Conservation (phyloP, 495 filamentous ascomycete species). For the Coniosporium apollinis region DNA sequence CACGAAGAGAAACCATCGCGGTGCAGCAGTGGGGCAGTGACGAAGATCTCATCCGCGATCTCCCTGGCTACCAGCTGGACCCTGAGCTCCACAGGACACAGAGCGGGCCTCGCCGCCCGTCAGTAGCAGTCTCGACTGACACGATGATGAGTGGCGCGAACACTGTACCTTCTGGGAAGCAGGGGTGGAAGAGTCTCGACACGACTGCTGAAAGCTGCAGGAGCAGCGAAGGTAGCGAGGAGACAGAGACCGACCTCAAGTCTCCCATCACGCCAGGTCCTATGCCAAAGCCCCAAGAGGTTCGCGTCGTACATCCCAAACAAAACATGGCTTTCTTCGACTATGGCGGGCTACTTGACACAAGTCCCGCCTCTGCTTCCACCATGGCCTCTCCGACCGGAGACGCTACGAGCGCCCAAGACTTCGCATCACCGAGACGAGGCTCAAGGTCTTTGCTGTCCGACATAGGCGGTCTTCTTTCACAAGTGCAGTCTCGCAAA, state of each 20-base stretch:
- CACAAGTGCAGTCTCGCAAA: slow-evolving; percentile 19
- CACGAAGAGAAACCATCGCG: slow-evolving; percentile 16
- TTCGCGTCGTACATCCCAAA: slow-evolving; percentile 5
- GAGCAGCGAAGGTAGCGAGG: slow-evolving; percentile 10
- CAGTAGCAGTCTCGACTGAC: slow-evolving; percentile 10
- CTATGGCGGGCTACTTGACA: slow-evolving; percentile 22
- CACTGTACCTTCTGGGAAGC: slow-evolving; percentile 7
- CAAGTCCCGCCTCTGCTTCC: slow-evolving; percentile 4
- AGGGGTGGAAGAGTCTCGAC: background rate
- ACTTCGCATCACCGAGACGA: slow-evolving; percentile 24
- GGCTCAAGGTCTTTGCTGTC: background rate
- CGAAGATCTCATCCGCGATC: slow-evolving; percentile 22
- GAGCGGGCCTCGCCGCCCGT: slow-evolving; percentile 12
- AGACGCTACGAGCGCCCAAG: slow-evolving; percentile 22
- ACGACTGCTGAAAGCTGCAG: background rate
- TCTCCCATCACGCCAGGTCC: background rate
- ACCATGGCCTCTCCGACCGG: slow-evolving; percentile 1
- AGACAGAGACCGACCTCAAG: slow-evolving; percentile 10
- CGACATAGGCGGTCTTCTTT: slow-evolving; percentile 23
- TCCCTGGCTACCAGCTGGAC: slow-evolving; percentile 21
- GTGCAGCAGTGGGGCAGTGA: slow-evolving; percentile 19
- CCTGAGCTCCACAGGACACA: slow-evolving; percentile 13
- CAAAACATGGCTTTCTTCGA: slow-evolving; percentile 22
- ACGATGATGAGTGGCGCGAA: slow-evolving; percentile 4
- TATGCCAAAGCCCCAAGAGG: slow-evolving; percentile 10